These are phyloP conservation scores for Nitzschia sp. DNA, from an alignment of 108 stramenopile genomes.

Conservation along the genomic window DNA sequence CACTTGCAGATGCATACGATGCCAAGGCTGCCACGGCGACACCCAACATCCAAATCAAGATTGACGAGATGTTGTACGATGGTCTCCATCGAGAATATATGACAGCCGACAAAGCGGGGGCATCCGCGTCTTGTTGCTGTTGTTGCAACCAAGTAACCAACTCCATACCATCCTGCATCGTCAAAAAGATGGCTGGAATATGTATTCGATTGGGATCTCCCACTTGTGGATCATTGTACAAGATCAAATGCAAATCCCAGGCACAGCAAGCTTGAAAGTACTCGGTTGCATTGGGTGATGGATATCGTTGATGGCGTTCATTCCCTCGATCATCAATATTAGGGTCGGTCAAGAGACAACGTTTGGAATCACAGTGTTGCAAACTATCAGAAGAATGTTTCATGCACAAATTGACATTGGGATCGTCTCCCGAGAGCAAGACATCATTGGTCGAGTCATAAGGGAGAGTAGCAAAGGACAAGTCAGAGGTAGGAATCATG, in stretches of 20 bases:
- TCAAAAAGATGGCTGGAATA: constrained; percentile 62
- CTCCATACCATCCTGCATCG: constrained; percentile 62
- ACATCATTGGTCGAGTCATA: constrained; percentile 60
- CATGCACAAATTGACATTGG: constrained; percentile 54
- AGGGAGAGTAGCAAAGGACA: constrained; percentile 55
- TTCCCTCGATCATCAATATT: constrained; percentile 18
- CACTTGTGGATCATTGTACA: constrained; percentile 47
- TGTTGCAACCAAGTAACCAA: constrained; percentile 12
- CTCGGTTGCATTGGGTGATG: neutral
- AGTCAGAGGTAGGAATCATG: constrained; percentile 40
- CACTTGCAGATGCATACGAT: constrained; percentile 50
- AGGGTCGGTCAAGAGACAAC: constrained; percentile 68
- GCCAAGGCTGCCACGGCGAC: constrained; percentile 65
- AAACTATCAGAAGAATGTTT: constrained; percentile 29
- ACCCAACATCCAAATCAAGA: constrained; percentile 74
- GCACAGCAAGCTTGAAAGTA: constrained; percentile 74
- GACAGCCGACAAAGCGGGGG: neutral
- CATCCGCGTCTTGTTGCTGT: neutral
- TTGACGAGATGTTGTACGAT: constrained; percentile 47
- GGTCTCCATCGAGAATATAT: constrained; percentile 53
- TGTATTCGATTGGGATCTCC: constrained; percentile 32
- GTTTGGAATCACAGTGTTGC: constrained; percentile 57
- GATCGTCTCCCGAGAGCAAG: constrained; percentile 54
- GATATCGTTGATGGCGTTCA: neutral
- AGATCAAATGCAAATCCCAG: constrained; percentile 73